Evolutionary conservation across 441 rosid genomes (phyloP), one percentile per base, ranked within the genome.

Genomic region (Syzygium malaccense): DNA sequence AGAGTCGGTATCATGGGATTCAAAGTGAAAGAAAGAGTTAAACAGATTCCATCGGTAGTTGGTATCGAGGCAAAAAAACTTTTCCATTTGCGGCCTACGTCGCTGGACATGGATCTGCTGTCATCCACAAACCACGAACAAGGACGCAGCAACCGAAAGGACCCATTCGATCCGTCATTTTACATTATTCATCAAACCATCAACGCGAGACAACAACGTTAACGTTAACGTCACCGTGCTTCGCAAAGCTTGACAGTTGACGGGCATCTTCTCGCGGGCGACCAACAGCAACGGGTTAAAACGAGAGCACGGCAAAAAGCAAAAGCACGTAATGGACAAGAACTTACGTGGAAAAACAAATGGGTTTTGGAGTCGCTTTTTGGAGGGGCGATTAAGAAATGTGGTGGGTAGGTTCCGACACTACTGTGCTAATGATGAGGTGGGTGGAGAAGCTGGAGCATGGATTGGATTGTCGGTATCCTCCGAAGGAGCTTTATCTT

Each of bases 401-500:
- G 83, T 41, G 49, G 3, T 23, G 23, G 23, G 8, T 18, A 55
- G 23, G 60, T 20, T 20, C 11, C 60, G 26, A 56, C 8, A 19
- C 9, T 25, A 7, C 48, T 45, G 3, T 13, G n/a, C 83, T 75
- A 75, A 75, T 75, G 83, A 75, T 75, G 53, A 75, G 53, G n/a
- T 75, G 83, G 83, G 83, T 75, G 83, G 83, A 75, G n/a, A 75
- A 41, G 83, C 83, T 41, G 28, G 80, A 19, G 64, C 64, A 54
- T 14, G 71, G 71, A 41, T 33, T 19, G 79, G 79, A 5, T 0
- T 58, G 79, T 89, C 87, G 91, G 92, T 86, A 7, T 45, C 48
- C 71, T 94, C 90, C 90, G 58, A 88, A 88, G 92, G 93, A 90
- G 89, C 91, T 86, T 90, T 28, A 41, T 57, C 28, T 32, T 18